phyloP scores from a whole-genome alignment of 352 stramenopile species.

The Pythium utonaiense region DNA sequence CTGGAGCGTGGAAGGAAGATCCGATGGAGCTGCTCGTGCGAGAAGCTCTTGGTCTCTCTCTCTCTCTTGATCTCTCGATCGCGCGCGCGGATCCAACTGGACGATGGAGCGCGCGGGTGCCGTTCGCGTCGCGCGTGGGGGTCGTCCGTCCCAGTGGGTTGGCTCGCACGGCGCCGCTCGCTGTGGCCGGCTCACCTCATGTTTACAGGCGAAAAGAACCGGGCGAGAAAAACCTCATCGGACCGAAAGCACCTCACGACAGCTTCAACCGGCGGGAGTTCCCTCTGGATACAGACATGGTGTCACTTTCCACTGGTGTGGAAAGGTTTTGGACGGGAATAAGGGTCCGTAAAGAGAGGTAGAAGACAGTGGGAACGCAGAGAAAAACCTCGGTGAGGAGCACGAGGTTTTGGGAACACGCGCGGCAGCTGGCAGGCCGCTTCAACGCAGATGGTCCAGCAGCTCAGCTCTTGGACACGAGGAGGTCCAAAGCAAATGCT shows the following conservation, averaged over 20 bases:
- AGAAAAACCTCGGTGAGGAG: slow-evolving; percentile 16
- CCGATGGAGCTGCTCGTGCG: too few relatives aligned
- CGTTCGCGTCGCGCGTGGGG: background rate
- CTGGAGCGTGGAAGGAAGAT: too few relatives aligned
- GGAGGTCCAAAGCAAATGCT: background rate
- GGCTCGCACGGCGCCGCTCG: background rate
- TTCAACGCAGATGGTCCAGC: slow-evolving; percentile 14
- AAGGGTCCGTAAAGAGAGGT: slow-evolving; percentile 7
- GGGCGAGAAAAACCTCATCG: slow-evolving; percentile 19
- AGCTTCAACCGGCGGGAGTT: slow-evolving; percentile 18
- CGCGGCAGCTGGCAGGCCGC: slow-evolving; percentile 2
- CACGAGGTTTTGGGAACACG: background rate
- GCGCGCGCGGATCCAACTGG: background rate
- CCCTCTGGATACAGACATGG: slow-evolving; percentile 17
- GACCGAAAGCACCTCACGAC: slow-evolving; percentile 11
- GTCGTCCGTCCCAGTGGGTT: too few relatives aligned
- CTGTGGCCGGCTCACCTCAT: background rate
- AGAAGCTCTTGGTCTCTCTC: too few relatives aligned
- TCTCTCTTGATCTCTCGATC: too few relatives aligned
- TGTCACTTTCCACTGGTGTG: background rate
- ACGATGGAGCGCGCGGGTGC: background rate
- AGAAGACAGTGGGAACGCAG: background rate
- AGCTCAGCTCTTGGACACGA: background rate
- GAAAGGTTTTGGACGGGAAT: too few relatives aligned
- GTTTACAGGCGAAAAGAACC: background rate